These are phyloP conservation scores for Colletotrichum neosansevieriae DNA, from an alignment of 2,329 filamentous ascomycete genomes.

Conservation along the genomic window DNA sequence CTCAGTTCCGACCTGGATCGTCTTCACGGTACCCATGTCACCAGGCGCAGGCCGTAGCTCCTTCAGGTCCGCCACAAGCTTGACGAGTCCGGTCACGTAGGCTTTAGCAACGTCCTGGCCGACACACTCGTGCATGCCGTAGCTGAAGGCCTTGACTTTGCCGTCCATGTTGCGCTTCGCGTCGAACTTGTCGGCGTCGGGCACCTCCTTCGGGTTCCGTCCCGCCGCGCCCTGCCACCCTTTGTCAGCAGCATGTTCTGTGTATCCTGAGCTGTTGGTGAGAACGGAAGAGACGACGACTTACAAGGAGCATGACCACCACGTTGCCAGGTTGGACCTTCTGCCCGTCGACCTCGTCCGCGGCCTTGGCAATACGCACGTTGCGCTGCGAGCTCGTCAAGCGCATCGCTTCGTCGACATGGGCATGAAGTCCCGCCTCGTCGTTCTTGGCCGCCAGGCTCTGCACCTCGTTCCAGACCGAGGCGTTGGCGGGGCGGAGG, in stretches of 20 bases:
- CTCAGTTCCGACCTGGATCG: conserved; percentile 53
- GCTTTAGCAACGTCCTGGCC: conserved; percentile 55
- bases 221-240: conserved; percentile 51
- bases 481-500: conserved; percentile 53
- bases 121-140: conserved; percentile 61
- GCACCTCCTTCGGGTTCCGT: conserved; percentile 53
- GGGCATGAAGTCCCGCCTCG: conserved; percentile 50
- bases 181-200: conserved; percentile 55
- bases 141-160: conserved; percentile 58
- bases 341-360: conserved; percentile 43
- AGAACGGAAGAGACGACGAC: conserved; percentile 31
- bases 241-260: background rate
- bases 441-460: conserved; percentile 51
- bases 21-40: conserved; percentile 59
- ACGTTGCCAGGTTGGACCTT: conserved; percentile 47
- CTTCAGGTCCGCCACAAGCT: conserved; percentile 57
- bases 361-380: conserved; percentile 51
- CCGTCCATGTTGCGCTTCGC: conserved; percentile 54
- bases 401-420: conserved; percentile 56
- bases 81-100: conserved; percentile 57
- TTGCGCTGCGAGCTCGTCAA: conserved; percentile 55
- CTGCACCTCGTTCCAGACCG: conserved; percentile 59
- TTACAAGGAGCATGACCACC: conserved; percentile 56
- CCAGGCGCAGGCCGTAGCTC: conserved; percentile 59
- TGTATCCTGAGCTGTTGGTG: background rate